A percentile compares a stretch with the other conserved stretches of the same genome.
Evolutionary conservation across 2,329 filamentous ascomycete species (phyloP).

Genomic region (Triangularia verruculosa): DNA sequence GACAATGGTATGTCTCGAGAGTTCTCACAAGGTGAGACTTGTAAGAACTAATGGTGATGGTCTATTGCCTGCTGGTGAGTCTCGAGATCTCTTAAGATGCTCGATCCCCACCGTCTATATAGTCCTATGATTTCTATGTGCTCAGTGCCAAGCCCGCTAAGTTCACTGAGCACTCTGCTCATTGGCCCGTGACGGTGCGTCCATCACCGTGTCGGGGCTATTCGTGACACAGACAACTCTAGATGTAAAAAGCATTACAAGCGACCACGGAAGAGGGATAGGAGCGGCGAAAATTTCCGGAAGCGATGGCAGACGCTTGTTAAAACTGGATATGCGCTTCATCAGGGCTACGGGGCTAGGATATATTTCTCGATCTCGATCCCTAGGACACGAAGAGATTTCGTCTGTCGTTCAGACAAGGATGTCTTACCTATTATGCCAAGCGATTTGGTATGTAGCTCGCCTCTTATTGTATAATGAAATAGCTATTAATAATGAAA

Average conservation of each 20-base stretch:
- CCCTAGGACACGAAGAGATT: constrained; percentile 14
- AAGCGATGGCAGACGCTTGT: constrained; percentile 15
- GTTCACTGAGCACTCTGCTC: too few species aligned
- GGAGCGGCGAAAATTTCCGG: constrained; percentile 16
- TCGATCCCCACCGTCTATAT: too few species aligned
- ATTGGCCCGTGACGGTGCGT: too few species aligned
- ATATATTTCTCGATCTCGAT: constrained; percentile 19
- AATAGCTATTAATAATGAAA: constrained; percentile 12
- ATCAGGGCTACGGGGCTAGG: constrained; percentile 12
- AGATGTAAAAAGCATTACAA: constrained; percentile 4
- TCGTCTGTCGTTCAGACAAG: constrained; percentile 13
- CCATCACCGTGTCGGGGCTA: too few species aligned
- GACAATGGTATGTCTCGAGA: too few species aligned
- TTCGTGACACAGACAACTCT: too few species aligned
- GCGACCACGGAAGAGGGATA: constrained; percentile 14
- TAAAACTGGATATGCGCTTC: constrained; percentile 14
- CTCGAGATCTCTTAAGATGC: too few species aligned
- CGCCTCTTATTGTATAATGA: constrained; percentile 10
- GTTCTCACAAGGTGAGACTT: too few species aligned
- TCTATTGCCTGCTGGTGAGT: too few species aligned
- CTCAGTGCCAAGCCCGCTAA: too few species aligned
- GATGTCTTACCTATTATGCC: constrained; percentile 12
- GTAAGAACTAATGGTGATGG: too few species aligned
- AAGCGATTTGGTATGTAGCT: constrained; percentile 11
- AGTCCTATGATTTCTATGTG: too few species aligned